phyloP scores from a whole-genome alignment of 2,329 filamentous ascomycete genomes.

The Phialophora expanda region DNA sequence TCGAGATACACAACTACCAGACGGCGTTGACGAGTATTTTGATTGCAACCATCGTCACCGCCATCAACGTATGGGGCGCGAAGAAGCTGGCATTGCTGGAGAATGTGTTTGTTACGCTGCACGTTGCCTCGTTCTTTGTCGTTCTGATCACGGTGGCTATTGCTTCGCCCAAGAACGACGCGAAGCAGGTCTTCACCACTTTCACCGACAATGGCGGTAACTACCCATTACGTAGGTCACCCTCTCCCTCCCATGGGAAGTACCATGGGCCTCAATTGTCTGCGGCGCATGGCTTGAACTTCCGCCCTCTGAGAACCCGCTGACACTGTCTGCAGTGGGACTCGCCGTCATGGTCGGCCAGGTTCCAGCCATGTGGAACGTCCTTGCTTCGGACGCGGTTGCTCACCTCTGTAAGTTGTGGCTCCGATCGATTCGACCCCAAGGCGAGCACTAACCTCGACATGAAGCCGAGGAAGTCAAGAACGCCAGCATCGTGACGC shows the following conservation, averaged over 20 bases:
- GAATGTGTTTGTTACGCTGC: constrained; percentile 47
- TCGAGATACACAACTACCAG: constrained; percentile 53
- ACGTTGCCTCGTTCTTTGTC: constrained; percentile 47
- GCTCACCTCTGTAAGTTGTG: constrained; percentile 43
- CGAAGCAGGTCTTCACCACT: constrained; percentile 45
- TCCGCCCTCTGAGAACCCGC: not conserved
- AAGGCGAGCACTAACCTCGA: constrained; percentile 6
- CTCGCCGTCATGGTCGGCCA: constrained; percentile 48
- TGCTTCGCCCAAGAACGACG: constrained; percentile 43
- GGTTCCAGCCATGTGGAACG: constrained; percentile 44
- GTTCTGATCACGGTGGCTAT: constrained; percentile 44
- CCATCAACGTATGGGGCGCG: constrained; percentile 49
- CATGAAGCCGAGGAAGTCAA: constrained; percentile 55
- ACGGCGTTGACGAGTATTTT: constrained; percentile 57
- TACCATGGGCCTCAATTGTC: not conserved
- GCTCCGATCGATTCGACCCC: not conserved
- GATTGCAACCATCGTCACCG: constrained; percentile 50
- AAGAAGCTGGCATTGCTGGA: constrained; percentile 47
- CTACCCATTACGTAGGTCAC: constrained; percentile 16
- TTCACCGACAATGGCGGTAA: constrained; percentile 47
- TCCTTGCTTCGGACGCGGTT: constrained; percentile 41
- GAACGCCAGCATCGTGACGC: constrained; percentile 53
- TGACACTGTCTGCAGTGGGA: constrained; percentile 38
- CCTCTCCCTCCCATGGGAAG: not conserved
- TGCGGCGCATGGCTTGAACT: not conserved